Base-by-base conservation (phyloP, 352 stramenopile species). In the Globisporangium megalacanthum region DNA sequence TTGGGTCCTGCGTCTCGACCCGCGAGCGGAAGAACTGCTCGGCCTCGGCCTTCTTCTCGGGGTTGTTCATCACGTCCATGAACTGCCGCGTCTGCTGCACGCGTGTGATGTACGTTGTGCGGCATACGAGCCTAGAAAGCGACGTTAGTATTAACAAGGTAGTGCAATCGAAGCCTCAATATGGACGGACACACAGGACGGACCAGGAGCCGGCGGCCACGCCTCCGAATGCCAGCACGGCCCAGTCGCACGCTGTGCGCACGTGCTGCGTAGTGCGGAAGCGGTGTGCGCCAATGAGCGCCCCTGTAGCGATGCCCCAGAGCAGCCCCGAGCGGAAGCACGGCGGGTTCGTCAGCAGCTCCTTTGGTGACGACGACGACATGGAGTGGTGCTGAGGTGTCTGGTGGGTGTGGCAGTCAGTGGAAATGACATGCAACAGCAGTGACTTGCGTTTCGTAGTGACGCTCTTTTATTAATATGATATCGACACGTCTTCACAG, bases 31-130 rank as follows among this genome's bases (percentile, higher is more conserved):
- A 52, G 60, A 92, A 92, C 62, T 92, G 70, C 61, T 89, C 72
- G n/a, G 81, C 81, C 49, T 92, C 81, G 4, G 75, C 65, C 46
- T 83, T 86, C 33, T 72, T 77, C 17, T 82, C 73, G 6, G 81
- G 81, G 69, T 92, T 75, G 70, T 92, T 92, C 81, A 92, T 92
- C 9, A 82, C 67, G 49, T 89, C 81, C 81, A 92, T 92, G 64
- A 92, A 92, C 49, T 89, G 61, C 4, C 82, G 77, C 37, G 77
- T 92, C 68, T 90, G 80, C 22, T 55, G 68, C 35, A 74, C 64
- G 47, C 75, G 73, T 15, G 68, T 61, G 36, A 78, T 55, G 59
- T 91, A 83, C 54, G 77, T 61, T 22, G 74, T 63, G 29, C 72
- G 67, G 41, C 84, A 94, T 33, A 92, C 68, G 25, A 89, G 22